Evolutionary conservation across 495 filamentous ascomycete genomes (phyloP).

Genomic region (Hypoxylon intermedium): DNA sequence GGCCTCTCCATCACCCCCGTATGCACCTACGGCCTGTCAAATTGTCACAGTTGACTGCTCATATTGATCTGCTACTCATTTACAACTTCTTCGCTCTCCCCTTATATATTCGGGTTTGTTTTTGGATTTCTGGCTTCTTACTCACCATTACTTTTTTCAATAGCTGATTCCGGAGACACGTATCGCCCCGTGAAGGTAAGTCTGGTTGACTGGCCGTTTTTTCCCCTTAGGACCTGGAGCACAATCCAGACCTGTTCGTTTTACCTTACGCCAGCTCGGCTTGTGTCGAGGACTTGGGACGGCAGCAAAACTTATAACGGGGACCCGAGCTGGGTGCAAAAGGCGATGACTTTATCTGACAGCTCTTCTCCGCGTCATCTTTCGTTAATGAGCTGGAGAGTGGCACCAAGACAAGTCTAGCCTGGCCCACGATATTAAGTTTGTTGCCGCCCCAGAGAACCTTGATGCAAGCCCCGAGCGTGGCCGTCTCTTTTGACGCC

Average conservation of each 20-base stretch:
- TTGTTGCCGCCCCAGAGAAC: slow-evolving; percentile 22
- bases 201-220: slow-evolving; percentile 1
- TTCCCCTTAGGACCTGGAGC: too few relatives aligned
- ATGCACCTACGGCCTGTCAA: slow-evolving; percentile 43
- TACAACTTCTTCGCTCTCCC: slow-evolving; percentile 22
- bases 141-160: slow-evolving; percentile 39
- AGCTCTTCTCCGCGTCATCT: slow-evolving; percentile 26
- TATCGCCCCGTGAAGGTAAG: slow-evolving; percentile 56
- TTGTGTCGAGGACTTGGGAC: slow-evolving; percentile 7
- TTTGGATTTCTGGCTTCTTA: slow-evolving; percentile 46
- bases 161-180: slow-evolving; percentile 60
- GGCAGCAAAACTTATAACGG: slow-evolving; percentile 22
- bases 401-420: slow-evolving; percentile 25
- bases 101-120: slow-evolving; percentile 25
- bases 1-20: slow-evolving; percentile 41
- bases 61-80: slow-evolving; percentile 25
- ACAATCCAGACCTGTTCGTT: slow-evolving; percentile 1
- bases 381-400: slow-evolving; percentile 21
- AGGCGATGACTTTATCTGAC: slow-evolving; percentile 5
- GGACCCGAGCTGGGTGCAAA: neutral
- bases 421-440: slow-evolving; percentile 26
- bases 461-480: slow-evolving; percentile 11
- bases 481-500: slow-evolving; percentile 1
- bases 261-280: slow-evolving; percentile 9
- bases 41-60: slow-evolving; percentile 23